Evolutionary conservation across 2,329 filamentous ascomycete genomes (phyloP).

Genomic region (Verticillium alfalfae): DNA sequence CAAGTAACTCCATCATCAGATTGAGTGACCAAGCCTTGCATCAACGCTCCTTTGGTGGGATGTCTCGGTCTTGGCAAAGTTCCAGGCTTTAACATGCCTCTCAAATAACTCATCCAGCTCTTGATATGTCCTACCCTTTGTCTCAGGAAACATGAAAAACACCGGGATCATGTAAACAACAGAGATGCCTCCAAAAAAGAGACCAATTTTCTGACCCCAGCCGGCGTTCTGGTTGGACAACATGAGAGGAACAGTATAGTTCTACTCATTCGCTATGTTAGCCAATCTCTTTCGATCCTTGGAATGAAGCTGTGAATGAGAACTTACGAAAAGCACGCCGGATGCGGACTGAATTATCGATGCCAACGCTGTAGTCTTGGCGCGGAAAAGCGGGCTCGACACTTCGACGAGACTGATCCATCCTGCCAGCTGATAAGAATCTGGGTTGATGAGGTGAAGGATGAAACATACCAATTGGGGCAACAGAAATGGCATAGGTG

Average conservation of each 20-base stretch:
- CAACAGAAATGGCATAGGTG: slow-evolving; percentile 6
- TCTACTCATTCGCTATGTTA: background rate
- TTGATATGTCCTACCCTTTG: slow-evolving; percentile 15
- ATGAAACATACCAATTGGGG: slow-evolving; percentile 3
- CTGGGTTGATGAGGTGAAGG: background rate
- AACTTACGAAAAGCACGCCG: slow-evolving; percentile 4
- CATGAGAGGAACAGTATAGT: slow-evolving; percentile 14
- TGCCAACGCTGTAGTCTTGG: background rate
- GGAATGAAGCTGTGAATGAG: too few relatives aligned
- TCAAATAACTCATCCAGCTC: slow-evolving; percentile 16
- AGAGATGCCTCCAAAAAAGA: slow-evolving; percentile 13
- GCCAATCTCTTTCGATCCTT: too few relatives aligned
- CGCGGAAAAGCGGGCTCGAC: slow-evolving; percentile 1
- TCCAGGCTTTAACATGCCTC: slow-evolving; percentile 11
- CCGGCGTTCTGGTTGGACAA: slow-evolving; percentile 10
- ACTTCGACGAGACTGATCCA: slow-evolving; percentile 3
- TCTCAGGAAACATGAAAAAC: slow-evolving; percentile 13
- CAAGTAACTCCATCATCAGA: background rate
- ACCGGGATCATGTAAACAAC: slow-evolving; percentile 11
- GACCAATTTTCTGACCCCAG: slow-evolving; percentile 9
- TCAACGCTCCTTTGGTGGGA: slow-evolving; percentile 1
- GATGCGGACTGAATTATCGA: background rate
- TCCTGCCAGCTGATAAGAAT: background rate
- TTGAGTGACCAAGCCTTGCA: background rate
- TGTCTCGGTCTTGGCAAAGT: slow-evolving; percentile 6